Percentiles rank a stretch among this genome's conserved stretches.
phyloP scores from a whole-genome alignment of 2,329 filamentous ascomycete species.

The Biscogniauxia marginata region DNA sequence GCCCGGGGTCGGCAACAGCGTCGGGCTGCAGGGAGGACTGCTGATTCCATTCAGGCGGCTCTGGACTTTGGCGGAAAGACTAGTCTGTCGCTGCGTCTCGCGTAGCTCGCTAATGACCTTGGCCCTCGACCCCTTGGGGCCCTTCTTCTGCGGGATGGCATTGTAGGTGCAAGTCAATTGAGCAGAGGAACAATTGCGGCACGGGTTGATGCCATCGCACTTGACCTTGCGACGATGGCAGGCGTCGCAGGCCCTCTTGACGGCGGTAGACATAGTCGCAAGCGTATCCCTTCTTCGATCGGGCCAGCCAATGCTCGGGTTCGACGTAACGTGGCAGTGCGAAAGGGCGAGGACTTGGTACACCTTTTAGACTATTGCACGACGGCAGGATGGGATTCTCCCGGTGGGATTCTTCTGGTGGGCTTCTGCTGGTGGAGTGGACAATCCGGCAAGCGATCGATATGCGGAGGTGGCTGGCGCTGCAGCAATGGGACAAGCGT shows the following conservation, averaged over 20 bases:
- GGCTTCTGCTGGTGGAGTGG: slow-evolving; percentile 6
- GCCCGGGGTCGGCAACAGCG: slow-evolving; percentile 55
- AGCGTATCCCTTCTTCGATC: not conserved
- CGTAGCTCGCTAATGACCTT: slow-evolving; percentile 74
- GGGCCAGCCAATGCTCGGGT: not conserved
- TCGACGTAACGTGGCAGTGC: not conserved
- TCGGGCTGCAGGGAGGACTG: slow-evolving; percentile 46
- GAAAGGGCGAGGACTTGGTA: slow-evolving; percentile 1
- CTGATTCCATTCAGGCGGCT: slow-evolving; percentile 57
- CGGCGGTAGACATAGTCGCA: slow-evolving; percentile 36
- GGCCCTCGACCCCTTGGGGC: slow-evolving; percentile 70
- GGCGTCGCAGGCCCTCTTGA: slow-evolving; percentile 65
- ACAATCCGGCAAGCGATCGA: slow-evolving; percentile 12
- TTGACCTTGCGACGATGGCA: slow-evolving; percentile 75
- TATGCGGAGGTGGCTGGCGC: slow-evolving; percentile 25
- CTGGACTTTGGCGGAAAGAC: slow-evolving; percentile 60
- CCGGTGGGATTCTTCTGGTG: too few species aligned
- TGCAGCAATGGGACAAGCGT: slow-evolving; percentile 27
- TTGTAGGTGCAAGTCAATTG: slow-evolving; percentile 71
- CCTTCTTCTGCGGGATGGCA: slow-evolving; percentile 73
- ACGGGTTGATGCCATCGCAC: slow-evolving; percentile 69
- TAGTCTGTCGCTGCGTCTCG: slow-evolving; percentile 66
- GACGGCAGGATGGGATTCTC: not conserved
- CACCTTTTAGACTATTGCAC: not conserved
- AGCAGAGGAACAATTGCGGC: slow-evolving; percentile 67